Base-by-base conservation (phyloP, 352 stramenopile species). In the Pythium scleroteichum region DNA sequence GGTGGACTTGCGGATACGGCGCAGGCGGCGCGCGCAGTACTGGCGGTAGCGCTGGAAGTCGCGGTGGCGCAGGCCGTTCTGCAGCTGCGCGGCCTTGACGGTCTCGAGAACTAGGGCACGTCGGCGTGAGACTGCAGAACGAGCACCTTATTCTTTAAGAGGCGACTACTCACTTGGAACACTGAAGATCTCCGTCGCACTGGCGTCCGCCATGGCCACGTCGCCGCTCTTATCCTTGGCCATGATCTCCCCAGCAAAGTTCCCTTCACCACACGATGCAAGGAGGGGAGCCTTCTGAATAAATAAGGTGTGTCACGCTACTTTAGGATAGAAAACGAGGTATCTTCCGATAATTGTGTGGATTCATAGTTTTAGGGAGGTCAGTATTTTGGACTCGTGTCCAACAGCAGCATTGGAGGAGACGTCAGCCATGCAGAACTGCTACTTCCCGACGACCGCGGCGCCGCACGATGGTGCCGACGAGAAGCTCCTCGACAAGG, bases 11-110 rank as follows among this genome's bases (percentile, higher is more conserved):
- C 90, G 87, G 55, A 97, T 79, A 45, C 88, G 87, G 26, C 85
- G 85, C 59, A 97, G 70, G 17, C 88, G 85, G 16, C 90, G 79
- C 57, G 84, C 73, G 71, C 90, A 97, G 72, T 97, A 96, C 77
- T 97, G 85, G 24, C 88, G 84, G 69, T 97, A 97, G 29, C 88
- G 87, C 71, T 91, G 82, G 72, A 96, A 97, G 76, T 97, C 88
- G 58, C 87, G 86, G 65, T 96, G 85, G 51, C 87, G 81, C 65
- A 97, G 67, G 3, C 90, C 90, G 51, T 97, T 97, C 70, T 95
- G 83, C 63, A 95, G 64, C 70, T 97, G 90, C 68, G 82, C 82
- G 50, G 85, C 83, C 78, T 95, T 95, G 44, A 96, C 83, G 2
- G 85, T 91, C 81, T 97, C 87, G 51, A 94, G 53, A 64, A 94